Evolutionary conservation across 2,329 filamentous ascomycete species (phyloP), one percentile per base, ranked within the genome.

Genomic region (Chrysoporthe puriensis): DNA sequence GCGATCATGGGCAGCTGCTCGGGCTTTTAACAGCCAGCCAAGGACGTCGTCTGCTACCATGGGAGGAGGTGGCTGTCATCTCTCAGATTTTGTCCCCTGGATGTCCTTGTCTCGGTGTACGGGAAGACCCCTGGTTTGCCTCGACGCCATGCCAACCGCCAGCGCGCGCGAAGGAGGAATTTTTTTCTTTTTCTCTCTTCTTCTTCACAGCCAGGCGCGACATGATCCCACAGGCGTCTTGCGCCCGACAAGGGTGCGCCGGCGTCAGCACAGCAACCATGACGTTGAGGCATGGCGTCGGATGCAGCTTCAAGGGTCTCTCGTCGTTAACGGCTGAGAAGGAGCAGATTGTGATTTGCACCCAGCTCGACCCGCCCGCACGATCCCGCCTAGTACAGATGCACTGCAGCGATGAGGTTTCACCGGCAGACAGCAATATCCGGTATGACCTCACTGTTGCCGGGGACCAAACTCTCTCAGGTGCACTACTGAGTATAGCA

Each of bases 261-360:
- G 21, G 40, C 40, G 56, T 58, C 56, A 58, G 56, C 56, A 40
- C 11, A n/a, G 40, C 40, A 60, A 60, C 11, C 11, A 32, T 60
- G 57, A 44, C 57, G 40, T 43, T 44, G 40, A 42, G 18, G 57
- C 57, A 60, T 16, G 36, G 57, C 16, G 21, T 60, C 18, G 21
- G 36, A 21, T 60, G 36, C 57, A 60, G 57, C 40, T 32, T 21
- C 50, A 54, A 21, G 50, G 50, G 26, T 26, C 26, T 26, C 26
- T 21, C 26, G 48, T 5, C 26, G n/a, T 34, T 32, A 13, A 54
- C 50, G 50, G 50, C 50, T 54, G 50, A 54, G 50, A 34, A 42
- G 43, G 43, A 44, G 34, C 43, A 61, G 21, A 61, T 61, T 61
- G 59, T 46, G 59, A 61, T 46, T 61, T 61, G 59, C 59, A 48